Conservation (phyloP, 495 filamentous ascomycete species). For the Clavariopsis aquatica region DNA sequence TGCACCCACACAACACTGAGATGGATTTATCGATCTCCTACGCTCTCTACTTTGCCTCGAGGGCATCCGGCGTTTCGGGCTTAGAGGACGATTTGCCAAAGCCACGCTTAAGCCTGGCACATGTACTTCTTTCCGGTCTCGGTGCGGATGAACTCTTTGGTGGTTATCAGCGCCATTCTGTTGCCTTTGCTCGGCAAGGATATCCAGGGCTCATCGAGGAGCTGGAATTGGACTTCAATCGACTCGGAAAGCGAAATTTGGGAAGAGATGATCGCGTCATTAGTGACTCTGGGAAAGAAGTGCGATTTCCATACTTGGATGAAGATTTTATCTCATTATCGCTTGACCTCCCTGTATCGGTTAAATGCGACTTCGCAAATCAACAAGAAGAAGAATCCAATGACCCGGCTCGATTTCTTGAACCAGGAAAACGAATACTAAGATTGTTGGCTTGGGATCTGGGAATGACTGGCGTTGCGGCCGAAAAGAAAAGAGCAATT, state of each 20-base stretch:
- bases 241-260: conserved; percentile 89
- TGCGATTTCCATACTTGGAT: conserved; percentile 88
- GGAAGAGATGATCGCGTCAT: conserved; percentile 92
- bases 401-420: conserved; percentile 49
- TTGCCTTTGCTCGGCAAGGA: conserved; percentile 67
- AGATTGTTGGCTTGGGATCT: conserved; percentile 75
- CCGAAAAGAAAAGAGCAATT: conserved; percentile 85
- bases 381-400: conserved; percentile 6
- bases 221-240: conserved; percentile 79
- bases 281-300: conserved; percentile 85
- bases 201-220: conserved; percentile 76
- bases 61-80: conserved; percentile 61
- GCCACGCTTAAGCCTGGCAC: conserved; percentile 68
- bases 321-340: conserved; percentile 83
- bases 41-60: conserved; percentile 89
- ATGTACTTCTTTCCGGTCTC: conserved; percentile 86
- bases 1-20: conserved; percentile 92
- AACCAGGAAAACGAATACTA: conserved; percentile 78
- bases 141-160: conserved; percentile 96
- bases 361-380: conserved; percentile 77
- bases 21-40: conserved; percentile 98
- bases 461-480: conserved; percentile 67
- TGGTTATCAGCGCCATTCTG: conserved; percentile 83
- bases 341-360: conserved; percentile 68
- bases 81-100: conserved; percentile 19